Evolutionary conservation across 2,329 filamentous ascomycete genomes (phyloP).

Genomic region (Pseudogymnoascus sp.): DNA sequence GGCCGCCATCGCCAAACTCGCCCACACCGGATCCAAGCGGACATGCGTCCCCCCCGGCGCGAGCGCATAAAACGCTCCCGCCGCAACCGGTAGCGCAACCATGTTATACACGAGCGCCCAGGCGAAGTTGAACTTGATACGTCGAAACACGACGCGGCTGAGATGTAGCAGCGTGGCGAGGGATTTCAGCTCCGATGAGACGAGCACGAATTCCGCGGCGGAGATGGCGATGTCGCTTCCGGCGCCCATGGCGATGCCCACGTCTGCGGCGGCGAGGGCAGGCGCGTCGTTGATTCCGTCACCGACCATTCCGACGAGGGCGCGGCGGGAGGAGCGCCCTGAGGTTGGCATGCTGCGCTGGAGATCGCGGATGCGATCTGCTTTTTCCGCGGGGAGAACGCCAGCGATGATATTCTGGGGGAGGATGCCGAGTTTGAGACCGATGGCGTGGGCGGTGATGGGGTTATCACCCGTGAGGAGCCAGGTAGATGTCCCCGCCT

Average conservation of each 20-base stretch:
- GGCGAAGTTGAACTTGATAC: slow-evolving; percentile 57
- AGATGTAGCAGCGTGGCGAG: slow-evolving; percentile 51
- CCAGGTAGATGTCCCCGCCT: slow-evolving; percentile 65
- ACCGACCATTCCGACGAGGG: slow-evolving; percentile 68
- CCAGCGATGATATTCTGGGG: slow-evolving; percentile 70
- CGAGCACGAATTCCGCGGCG: slow-evolving; percentile 68
- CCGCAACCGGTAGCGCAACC: slow-evolving; percentile 51
- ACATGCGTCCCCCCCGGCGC: slow-evolving; percentile 45
- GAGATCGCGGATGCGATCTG: slow-evolving; percentile 57
- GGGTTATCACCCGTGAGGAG: slow-evolving; percentile 90
- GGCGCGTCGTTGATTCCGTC: slow-evolving; percentile 79
- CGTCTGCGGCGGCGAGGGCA: slow-evolving; percentile 66
- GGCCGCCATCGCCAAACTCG: slow-evolving; percentile 77
- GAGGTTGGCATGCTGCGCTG: slow-evolving; percentile 29
- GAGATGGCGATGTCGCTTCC: slow-evolving; percentile 73
- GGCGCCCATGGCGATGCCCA: slow-evolving; percentile 68
- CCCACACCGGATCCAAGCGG: slow-evolving; percentile 68
- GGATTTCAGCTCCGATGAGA: slow-evolving; percentile 48
- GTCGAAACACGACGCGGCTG: slow-evolving; percentile 48
- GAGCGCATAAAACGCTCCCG: slow-evolving; percentile 46
- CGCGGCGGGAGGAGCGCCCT: slow-evolving; percentile 25
- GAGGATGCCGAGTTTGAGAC: slow-evolving; percentile 64
- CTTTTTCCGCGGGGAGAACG: slow-evolving; percentile 77
- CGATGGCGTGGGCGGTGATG: slow-evolving; percentile 76
- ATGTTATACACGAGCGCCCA: slow-evolving; percentile 59